Percentiles rank a stretch among this genome's conserved stretches.
These are phyloP conservation scores for Forsythia viridissima DNA, from an alignment of 257 asterid genomes.

Conservation along the genomic window DNA sequence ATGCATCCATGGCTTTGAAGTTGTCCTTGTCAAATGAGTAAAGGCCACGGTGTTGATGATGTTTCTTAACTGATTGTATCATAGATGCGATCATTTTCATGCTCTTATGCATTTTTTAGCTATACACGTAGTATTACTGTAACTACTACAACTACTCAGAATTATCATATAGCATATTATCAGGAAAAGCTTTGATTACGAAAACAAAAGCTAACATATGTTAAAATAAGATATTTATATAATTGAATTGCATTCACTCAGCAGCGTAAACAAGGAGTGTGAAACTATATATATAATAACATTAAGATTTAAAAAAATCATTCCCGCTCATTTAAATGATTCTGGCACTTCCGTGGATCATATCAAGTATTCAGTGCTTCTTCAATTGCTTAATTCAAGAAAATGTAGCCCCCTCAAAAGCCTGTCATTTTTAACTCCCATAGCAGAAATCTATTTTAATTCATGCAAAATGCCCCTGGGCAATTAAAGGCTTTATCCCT, in stretches of 20 bases:
- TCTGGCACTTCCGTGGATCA: not conserved
- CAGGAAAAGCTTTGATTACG: not conserved
- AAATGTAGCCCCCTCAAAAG: not conserved
- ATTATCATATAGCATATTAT: not conserved
- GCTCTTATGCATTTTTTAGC: not conserved
- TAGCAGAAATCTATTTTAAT: not conserved
- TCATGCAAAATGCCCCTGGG: not conserved
- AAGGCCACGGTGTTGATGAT: constrained; percentile 6
- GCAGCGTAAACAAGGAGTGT: not conserved
- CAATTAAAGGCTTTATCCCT: not conserved
- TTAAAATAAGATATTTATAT: not conserved
- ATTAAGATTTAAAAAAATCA: no score
- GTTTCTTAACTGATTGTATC: constrained; percentile 10
- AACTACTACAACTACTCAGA: constrained; percentile 6
- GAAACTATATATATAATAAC: not conserved
- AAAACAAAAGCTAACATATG: not conserved
- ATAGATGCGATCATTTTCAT: constrained; percentile 4
- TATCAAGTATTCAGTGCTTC: not conserved
- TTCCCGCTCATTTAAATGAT: not conserved
- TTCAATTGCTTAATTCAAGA: not conserved
- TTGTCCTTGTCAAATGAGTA: constrained; percentile 19
- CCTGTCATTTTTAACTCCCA: not conserved
- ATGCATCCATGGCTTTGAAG: constrained; percentile 11
- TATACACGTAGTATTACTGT: constrained; percentile 6
- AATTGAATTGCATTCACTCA: not conserved